Conservation (phyloP, 192 early-diverging fungal genomes). For the Backusella tarrabulga region DNA sequence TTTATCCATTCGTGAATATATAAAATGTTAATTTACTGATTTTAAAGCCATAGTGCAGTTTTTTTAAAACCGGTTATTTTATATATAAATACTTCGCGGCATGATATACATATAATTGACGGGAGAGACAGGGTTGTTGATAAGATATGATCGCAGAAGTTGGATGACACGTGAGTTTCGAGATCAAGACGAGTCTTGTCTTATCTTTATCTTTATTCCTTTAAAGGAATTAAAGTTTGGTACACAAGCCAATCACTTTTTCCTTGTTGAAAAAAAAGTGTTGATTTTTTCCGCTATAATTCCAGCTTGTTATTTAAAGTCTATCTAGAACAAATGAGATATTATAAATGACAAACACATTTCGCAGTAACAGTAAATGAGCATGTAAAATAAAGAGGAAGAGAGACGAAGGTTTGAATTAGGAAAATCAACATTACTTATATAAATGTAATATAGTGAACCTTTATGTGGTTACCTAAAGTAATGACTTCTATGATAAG, state of each 20-base stretch:
- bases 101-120: neutral
- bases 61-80: neutral
- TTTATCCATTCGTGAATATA: neutral
- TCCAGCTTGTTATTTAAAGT: neutral
- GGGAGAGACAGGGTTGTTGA: constrained; percentile 4
- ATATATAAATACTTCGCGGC: neutral
- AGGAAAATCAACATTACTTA: neutral
- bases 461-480: neutral
- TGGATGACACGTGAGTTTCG: neutral
- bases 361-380: neutral
- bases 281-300: neutral
- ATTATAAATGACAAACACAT: neutral
- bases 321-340: neutral
- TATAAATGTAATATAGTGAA: neutral
- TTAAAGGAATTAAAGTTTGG: neutral
- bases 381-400: neutral
- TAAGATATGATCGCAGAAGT: neutral
- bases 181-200: neutral
- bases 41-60: neutral
- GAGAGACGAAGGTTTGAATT: neutral
- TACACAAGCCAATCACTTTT: constrained; percentile 3
- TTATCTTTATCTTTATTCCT: constrained; percentile 5
- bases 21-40: neutral
- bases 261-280: neutral
- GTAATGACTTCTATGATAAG: neutral